Evolutionary conservation across 2,329 filamentous ascomycete genomes (phyloP).

Genomic region (Ophiocordyceps camponoti-saundersi): DNA sequence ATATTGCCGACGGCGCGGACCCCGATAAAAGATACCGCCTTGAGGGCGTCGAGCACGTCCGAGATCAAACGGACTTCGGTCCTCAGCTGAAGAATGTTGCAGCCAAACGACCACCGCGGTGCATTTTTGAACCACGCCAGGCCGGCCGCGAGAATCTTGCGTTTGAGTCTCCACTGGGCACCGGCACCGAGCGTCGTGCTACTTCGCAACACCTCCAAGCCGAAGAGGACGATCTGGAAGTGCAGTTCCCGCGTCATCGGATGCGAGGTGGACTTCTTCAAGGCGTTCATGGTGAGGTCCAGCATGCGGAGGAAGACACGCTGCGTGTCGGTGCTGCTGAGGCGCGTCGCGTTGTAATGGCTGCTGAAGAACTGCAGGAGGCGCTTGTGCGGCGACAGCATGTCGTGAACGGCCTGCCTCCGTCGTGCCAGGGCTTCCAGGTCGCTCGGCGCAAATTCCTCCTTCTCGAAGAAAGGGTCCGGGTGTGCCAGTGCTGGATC

Average conservation of each 20-base stretch:
- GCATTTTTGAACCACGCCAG: conserved; percentile 76
- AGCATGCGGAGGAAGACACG: conserved; percentile 69
- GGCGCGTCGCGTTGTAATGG: conserved; percentile 84
- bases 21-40: conserved; percentile 44
- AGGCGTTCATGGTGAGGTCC: conserved; percentile 57
- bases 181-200: conserved; percentile 47
- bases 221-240: conserved; percentile 74
- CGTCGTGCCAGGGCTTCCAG: conserved; percentile 55
- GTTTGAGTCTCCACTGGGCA: conserved; percentile 70
- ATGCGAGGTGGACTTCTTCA: conserved; percentile 56
- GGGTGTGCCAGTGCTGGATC: conserved; percentile 52
- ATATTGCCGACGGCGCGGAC: conserved; percentile 32
- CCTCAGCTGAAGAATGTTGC: conserved; percentile 83
- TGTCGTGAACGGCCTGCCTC: conserved; percentile 64
- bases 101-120: conserved; percentile 87
- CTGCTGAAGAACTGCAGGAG: conserved; percentile 81
- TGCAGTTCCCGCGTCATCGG: conserved; percentile 84
- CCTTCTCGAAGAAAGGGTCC: conserved; percentile 79
- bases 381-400: conserved; percentile 73
- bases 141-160: conserved; percentile 71
- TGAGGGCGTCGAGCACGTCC: conserved; percentile 55
- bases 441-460: conserved; percentile 88
- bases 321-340: conserved; percentile 69
- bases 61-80: conserved; percentile 71
- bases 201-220: conserved; percentile 57